These are phyloP conservation scores for Verticillium nonalfalfae DNA, from an alignment of 2,329 filamentous ascomycete genomes.

Conservation along the genomic window DNA sequence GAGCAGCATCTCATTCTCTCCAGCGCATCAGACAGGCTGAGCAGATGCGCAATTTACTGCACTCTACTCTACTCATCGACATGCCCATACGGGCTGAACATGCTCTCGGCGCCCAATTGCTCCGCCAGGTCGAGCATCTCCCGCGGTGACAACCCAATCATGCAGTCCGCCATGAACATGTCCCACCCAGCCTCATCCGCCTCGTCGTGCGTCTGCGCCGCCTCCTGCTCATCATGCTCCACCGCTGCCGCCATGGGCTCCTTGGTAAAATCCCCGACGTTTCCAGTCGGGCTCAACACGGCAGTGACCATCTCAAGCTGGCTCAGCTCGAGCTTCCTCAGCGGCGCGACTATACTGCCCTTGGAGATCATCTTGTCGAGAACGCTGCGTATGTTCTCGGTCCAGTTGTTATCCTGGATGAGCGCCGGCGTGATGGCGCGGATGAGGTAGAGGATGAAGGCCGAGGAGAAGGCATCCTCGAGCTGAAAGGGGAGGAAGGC, in stretches of 20 bases:
- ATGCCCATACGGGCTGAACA: not conserved
- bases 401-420: conserved; percentile 26
- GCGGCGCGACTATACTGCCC: conserved; percentile 27
- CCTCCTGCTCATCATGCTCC: conserved; percentile 4
- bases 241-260: conserved; percentile 6
- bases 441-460: conserved; percentile 30
- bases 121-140: conserved; percentile 23
- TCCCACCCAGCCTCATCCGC: conserved; percentile 18
- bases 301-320: conserved; percentile 28
- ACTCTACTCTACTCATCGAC: not conserved
- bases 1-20: too few relatives aligned
- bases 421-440: conserved; percentile 22
- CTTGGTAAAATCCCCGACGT: not conserved
- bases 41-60: too few relatives aligned
- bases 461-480: conserved; percentile 33
- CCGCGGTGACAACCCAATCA: conserved; percentile 22
- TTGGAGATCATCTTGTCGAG: conserved; percentile 29
- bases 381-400: conserved; percentile 25
- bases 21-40: too few relatives aligned
- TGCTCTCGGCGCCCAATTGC: conserved; percentile 16
- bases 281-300: conserved; percentile 21
- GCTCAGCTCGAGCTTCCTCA: conserved; percentile 27
- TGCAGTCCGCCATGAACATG: conserved; percentile 21
- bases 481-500: conserved; percentile 33
- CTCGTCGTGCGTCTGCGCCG: conserved; percentile 3